Percentiles rank a stretch among this genome's conserved stretches.
Conservation (phyloP, 805 yeast genomes). For the Yarrowia sp. region DNA sequence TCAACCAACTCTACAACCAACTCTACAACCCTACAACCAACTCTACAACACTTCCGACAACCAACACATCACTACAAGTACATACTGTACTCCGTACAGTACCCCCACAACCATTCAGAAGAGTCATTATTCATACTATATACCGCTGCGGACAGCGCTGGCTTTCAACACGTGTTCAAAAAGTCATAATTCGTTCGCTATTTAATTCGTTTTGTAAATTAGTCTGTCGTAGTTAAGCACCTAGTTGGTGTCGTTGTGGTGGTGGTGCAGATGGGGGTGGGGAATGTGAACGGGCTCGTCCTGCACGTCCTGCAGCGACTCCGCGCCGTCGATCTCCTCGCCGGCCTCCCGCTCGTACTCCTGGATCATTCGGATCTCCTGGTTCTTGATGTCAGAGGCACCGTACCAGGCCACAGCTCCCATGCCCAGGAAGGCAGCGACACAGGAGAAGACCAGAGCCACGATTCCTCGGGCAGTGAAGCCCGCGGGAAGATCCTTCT, state of each 20-base stretch:
- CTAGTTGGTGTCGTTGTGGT: not conserved
- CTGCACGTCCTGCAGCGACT: constrained; percentile 35
- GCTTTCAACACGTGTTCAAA: too few relatives aligned
- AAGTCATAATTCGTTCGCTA: not conserved
- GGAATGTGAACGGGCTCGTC: constrained; percentile 25
- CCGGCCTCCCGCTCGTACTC: constrained; percentile 45
- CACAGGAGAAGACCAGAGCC: constrained; percentile 85
- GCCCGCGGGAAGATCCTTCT: constrained; percentile 67
- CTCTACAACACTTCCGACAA: too few relatives aligned
- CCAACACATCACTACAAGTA: too few relatives aligned
- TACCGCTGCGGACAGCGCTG: not conserved
- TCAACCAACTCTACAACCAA: too few relatives aligned
- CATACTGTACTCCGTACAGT: too few relatives aligned
- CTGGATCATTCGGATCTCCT: constrained; percentile 60
- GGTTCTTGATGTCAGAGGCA: constrained; percentile 70
- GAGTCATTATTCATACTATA: constrained; percentile 7
- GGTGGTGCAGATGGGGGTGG: not conserved
- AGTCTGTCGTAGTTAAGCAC: not conserved
- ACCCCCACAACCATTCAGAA: not conserved
- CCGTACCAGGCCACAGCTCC: constrained; percentile 78
- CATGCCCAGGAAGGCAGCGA: constrained; percentile 83
- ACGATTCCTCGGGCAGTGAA: constrained; percentile 95
- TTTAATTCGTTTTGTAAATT: not conserved
- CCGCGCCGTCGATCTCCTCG: constrained; percentile 45
- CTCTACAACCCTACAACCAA: too few relatives aligned